These are phyloP conservation scores for Deuterostichococcus epilithicus DNA, from an alignment of 139 green algal species.

Conservation along the genomic window DNA sequence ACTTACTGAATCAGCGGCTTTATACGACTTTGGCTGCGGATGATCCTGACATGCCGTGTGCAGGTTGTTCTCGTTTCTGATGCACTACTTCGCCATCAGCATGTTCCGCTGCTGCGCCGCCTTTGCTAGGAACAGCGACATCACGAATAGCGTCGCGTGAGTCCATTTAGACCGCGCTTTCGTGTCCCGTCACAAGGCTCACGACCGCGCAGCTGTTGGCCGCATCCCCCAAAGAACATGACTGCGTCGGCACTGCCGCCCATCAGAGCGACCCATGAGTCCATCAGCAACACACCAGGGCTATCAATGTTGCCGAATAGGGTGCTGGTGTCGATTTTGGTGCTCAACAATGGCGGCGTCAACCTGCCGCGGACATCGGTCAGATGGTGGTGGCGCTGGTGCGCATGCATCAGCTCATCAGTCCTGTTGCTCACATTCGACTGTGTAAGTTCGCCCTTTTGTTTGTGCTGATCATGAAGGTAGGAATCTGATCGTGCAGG, in stretches of 20 bases:
- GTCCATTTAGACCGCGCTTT: too few species aligned
- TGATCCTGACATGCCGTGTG: neutral
- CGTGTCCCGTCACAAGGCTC: too few species aligned
- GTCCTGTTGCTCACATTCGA: neutral
- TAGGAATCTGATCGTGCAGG: neutral
- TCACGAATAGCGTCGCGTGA: neutral
- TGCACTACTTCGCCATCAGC: slow-evolving; percentile 25
- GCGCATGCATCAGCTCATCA: too few species aligned
- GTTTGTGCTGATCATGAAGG: neutral
- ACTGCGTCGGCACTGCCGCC: too few species aligned
- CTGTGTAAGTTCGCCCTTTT: too few species aligned
- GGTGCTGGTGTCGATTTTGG: neutral
- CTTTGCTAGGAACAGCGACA: neutral
- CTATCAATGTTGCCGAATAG: neutral
- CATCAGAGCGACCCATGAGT: neutral
- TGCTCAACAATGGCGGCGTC: neutral
- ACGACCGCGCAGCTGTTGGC: too few species aligned
- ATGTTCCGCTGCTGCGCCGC: slow-evolving; percentile 14
- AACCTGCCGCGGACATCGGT: neutral
- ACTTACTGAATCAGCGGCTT: too few species aligned
- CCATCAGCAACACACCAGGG: neutral
- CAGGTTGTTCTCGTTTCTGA: slow-evolving; percentile 12
- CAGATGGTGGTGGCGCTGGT: neutral
- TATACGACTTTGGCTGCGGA: neutral
- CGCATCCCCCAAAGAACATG: too few species aligned